Evolutionary conservation across 441 rosid species (phyloP).

Genomic region (Pelargonium fulgidum): DNA sequence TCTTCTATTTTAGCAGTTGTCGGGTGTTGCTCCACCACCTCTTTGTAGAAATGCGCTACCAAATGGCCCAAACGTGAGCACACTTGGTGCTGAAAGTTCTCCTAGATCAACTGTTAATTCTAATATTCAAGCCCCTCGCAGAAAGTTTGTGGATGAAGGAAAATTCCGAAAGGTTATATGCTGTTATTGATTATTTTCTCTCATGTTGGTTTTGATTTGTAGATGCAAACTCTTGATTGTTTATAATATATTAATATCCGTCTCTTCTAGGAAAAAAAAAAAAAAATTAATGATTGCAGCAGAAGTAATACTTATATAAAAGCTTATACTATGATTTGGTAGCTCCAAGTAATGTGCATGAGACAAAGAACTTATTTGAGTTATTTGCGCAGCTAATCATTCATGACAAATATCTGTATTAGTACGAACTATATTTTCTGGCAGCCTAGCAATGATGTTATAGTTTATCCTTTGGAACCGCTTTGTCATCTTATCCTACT

Average conservation of each 20-base stretch:
- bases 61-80: slow-evolving; percentile 49
- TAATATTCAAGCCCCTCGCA: slow-evolving; percentile 86
- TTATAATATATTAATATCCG: neutral
- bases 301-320: neutral
- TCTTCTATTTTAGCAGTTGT: slow-evolving; percentile 51
- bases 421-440: neutral
- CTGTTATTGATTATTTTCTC: slow-evolving; percentile 1
- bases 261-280: neutral
- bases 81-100: slow-evolving; percentile 48
- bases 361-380: neutral
- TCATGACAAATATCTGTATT: neutral
- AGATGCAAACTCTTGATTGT: neutral
- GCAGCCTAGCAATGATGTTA: neutral
- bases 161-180: slow-evolving; percentile 77
- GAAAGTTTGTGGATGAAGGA: slow-evolving; percentile 98
- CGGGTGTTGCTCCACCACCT: slow-evolving; percentile 82
- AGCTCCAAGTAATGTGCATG: neutral
- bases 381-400: neutral
- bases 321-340: neutral
- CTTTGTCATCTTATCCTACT: neutral
- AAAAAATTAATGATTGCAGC: neutral
- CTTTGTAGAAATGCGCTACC: slow-evolving; percentile 66
- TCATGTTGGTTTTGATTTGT: neutral
- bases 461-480: neutral
- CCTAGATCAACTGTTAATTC: slow-evolving; percentile 68